Evolutionary conservation across 805 yeast genomes (phyloP).

Genomic region (Lipomyces japonicus): DNA sequence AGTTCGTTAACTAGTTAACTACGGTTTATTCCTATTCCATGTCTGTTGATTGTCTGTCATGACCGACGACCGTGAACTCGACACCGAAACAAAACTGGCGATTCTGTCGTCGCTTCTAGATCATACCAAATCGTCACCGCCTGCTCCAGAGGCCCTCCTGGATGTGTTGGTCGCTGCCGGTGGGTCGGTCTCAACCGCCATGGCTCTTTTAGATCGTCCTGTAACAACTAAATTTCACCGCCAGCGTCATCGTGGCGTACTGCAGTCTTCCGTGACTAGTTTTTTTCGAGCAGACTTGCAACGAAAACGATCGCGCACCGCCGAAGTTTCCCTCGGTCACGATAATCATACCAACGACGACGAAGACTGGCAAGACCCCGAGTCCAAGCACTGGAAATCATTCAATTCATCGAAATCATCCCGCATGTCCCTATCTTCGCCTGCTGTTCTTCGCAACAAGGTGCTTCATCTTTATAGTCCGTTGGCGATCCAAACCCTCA

Average conservation of each 20-base stretch:
- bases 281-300: constrained; percentile 11
- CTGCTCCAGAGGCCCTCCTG: constrained; percentile 4
- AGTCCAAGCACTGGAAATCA: not conserved
- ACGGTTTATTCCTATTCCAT: too few species aligned
- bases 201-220: not conserved
- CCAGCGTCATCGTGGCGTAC: not conserved
- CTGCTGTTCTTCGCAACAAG: not conserved
- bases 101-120: constrained; percentile 19
- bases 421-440: not conserved
- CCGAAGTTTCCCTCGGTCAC: constrained; percentile 16
- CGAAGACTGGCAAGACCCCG: not conserved
- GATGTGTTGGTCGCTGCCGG: constrained; percentile 16
- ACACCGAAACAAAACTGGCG: constrained; percentile 24
- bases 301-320: constrained; percentile 14
- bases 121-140: constrained; percentile 28
- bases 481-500: constrained; percentile 45
- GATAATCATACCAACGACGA: constrained; percentile 24
- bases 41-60: too few species aligned
- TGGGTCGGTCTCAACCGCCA: constrained; percentile 14
- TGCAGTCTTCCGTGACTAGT: constrained; percentile 18
- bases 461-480: constrained; percentile 46
- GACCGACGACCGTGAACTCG: constrained; percentile 4
- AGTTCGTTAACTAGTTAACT: too few species aligned
- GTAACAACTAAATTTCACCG: not conserved
- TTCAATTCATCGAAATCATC: not conserved